phyloP scores from a whole-genome alignment of 2,329 filamentous ascomycete species.

The Thelonectria rubi region DNA sequence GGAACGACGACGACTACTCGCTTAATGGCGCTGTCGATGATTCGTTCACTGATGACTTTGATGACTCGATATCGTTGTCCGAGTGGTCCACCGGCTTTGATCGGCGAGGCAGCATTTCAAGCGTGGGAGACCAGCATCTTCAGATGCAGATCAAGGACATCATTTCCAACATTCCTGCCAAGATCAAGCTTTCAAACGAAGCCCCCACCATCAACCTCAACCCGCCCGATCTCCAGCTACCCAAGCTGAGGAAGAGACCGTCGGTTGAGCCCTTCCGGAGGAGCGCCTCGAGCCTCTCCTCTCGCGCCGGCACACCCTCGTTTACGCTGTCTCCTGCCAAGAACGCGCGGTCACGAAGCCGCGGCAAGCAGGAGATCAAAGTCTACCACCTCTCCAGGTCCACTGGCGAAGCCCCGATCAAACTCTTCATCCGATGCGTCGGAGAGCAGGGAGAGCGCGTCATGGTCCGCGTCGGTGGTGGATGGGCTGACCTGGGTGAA shows the following conservation, averaged over 20 bases:
- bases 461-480: conserved; percentile 97
- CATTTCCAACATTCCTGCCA: conserved; percentile 78
- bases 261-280: conserved; percentile 56
- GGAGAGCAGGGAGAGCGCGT: conserved; percentile 90
- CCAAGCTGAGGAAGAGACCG: conserved; percentile 54
- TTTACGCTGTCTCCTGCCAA: conserved; percentile 75
- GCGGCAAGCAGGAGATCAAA: conserved; percentile 78
- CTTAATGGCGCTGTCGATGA: conserved; percentile 55
- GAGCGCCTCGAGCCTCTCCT: conserved; percentile 61
- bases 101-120: conserved; percentile 47
- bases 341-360: conserved; percentile 57
- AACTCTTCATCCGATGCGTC: conserved; percentile 91
- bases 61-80: conserved; percentile 50
- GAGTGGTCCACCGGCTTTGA: conserved; percentile 41
- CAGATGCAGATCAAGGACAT: conserved; percentile 84
- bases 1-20: conserved; percentile 52
- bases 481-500: conserved; percentile 97
- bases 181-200: conserved; percentile 76
- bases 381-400: conserved; percentile 90
- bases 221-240: conserved; percentile 65
- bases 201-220: conserved; percentile 62
- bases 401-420: conserved; percentile 87
- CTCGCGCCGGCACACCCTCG: conserved; percentile 69
- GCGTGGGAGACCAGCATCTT: conserved; percentile 68
- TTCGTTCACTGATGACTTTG: conserved; percentile 58